Base-by-base conservation (phyloP, 306 rosid species). In the Vigna hirtella region DNA sequence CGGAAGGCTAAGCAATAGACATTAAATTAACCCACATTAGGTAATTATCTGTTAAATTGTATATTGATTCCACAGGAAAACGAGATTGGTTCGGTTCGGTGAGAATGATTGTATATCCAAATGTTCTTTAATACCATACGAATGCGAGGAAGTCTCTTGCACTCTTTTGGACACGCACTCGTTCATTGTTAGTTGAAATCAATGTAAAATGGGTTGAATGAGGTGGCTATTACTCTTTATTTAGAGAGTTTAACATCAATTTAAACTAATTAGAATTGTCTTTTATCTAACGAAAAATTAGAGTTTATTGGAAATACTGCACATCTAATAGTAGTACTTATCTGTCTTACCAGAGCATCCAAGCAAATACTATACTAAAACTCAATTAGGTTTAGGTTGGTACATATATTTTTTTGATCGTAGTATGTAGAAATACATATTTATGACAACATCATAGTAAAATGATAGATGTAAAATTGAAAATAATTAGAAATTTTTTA, bases 1-100 rank as follows among this genome's bases (percentile, higher is more conserved):
- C 83, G 68, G 78, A 90, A 89, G 78, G 81, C 93, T 47, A 88
- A 78, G 70, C 73, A 12, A 79, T 43, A 66, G 72, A 2, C 36
- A 40, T 40, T 71, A 70, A 70, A 69, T 83, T 83, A 69, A 85
- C 72, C 81, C 81, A 8, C 59, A 51, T 34, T 58, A 32, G 7
- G 42, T 66, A 64, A 14, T 59, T 74, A 9, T 5, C 72, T 40
- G 72, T 74, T 61, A 34, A 66, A 57, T 71, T 86, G 89, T 83
- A 83, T 80, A 83, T 83, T 77, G 49, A 66, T 51, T 73, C 63
- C 42, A 77, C 63, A 43, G 72, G 69, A 62, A 62, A 51, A 72
- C 66, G 51, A 58, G 59, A 58, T 16, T 64, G 57, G 47, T 70
- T 70, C 38, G 63, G 47, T 70, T 74, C 38, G 47, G 28, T 32